Base-by-base conservation (phyloP, 78 protist species). In the Dictyostelium brefeldianum region DNA sequence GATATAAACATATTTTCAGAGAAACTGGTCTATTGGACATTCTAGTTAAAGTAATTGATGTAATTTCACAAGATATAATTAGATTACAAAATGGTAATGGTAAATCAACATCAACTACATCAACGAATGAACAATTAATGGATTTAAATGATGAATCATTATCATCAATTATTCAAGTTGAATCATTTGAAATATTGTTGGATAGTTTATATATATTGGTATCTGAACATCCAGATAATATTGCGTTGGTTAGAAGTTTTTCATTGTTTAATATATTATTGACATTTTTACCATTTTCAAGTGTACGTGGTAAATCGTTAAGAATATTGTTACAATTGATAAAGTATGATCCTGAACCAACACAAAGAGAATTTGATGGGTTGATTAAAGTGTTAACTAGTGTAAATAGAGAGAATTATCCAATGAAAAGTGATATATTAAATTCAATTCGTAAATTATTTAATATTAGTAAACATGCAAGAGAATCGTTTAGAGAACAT, bases 401-500 rank as follows among this genome's bases (percentile, higher is more conserved):
- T 41, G 51, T 46, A 10, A 67, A 74, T 14, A 80, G 64, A n/a
- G 29, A 17, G 9, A 62, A 56, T 15, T 80, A 62, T 80, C 57
- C 43, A 62, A 77, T 87, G 85, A 87, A 87, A 50, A 87, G 79
- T 11, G 93, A 87, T 87, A 77, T 87, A 18, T 77, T 87, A 31
- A 87, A 87, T 36, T 47, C 84, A 51, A 87, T 78, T 27, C 59
- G 84, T 65, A 87, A 87, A 50, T 36, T 87, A 31, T 87, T 87
- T 77, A 27, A n/a, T n/a, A 87, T 87, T 10, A 64, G 79, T 48
- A 87, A 87, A n/a, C 54, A 64, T 56, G 46, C 84, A 20, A 41
- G 75, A 22, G 93, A 87, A 51, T 87, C 93, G 51, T 87, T 87
- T 47, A 74, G 93, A 77, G 93, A 87, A 17, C 81, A 87, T 87